phyloP scores from a whole-genome alignment of 129 eudicot species.

The sunflower (Helianthus annuus) region DNA sequence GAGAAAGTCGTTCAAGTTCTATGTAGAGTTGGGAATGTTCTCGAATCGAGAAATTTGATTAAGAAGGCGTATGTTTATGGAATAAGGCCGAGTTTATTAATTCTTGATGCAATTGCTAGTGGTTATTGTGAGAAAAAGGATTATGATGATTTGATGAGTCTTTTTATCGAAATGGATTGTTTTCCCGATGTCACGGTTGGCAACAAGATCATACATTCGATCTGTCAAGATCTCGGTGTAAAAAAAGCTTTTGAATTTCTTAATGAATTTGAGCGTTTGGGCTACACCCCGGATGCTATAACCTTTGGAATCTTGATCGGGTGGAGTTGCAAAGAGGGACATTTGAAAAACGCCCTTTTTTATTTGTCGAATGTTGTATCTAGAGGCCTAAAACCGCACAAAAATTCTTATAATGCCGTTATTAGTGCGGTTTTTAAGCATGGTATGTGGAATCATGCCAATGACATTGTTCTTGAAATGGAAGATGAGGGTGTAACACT shows the following conservation, averaged over 20 bases:
- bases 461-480: constrained; percentile 75
- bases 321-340: constrained; percentile 64
- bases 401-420: constrained; percentile 66
- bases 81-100: constrained; percentile 45
- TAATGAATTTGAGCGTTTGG: constrained; percentile 51
- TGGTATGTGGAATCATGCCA: constrained; percentile 63
- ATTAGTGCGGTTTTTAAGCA: constrained; percentile 65
- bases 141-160: constrained; percentile 65
- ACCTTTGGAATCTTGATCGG: constrained; percentile 76
- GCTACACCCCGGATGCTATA: constrained; percentile 61
- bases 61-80: constrained; percentile 47
- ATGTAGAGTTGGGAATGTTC: constrained; percentile 61
- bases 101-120: constrained; percentile 53
- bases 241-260: constrained; percentile 50
- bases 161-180: constrained; percentile 52
- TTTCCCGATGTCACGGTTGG: constrained; percentile 52
- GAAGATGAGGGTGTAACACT: constrained; percentile 52
- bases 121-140: constrained; percentile 80
- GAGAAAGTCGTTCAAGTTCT: constrained; percentile 50
- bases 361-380: constrained; percentile 56
- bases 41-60: constrained; percentile 68
- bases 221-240: constrained; percentile 57
- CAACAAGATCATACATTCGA: constrained; percentile 61
- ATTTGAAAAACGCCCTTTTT: constrained; percentile 56
- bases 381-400: constrained; percentile 65